Base-by-base conservation (phyloP, 2,329 filamentous ascomycete genomes). In the Stagonosporopsis vannaccii region DNA sequence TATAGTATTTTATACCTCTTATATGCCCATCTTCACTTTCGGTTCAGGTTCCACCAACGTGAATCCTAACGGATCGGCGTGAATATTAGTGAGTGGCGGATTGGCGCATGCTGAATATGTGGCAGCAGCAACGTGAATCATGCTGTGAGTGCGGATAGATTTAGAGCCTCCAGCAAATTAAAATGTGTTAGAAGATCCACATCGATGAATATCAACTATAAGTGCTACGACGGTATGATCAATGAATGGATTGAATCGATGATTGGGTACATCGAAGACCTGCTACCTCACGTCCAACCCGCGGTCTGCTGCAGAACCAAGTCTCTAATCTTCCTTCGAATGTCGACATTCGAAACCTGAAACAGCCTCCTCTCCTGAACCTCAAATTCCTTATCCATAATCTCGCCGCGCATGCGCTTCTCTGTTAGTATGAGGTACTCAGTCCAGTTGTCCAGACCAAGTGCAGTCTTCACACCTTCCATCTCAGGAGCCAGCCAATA, bases 381-480 rank as follows among this genome's bases (percentile, higher is more conserved):
- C 4, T 45, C 43, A 6, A 58, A 57, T 8, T 65, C 54, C 6
- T 41, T 22, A 2, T 43, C 55, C 0, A 42, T 51, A 2, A 61
- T 53, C 13, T 63, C 36, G 0, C 48, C 25, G 1, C 50, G 20
- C 39, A 45, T 55, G 4, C 47, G 41, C 32, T 49, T 54, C 51
- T 66, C 61, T 39, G 59, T 30, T 11, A 61, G 26, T 0, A 37
- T 39, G 1, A 66, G 4, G 17, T 66, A 66, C 32, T 65, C 58
- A 6, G 44, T 57, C 63, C 65, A 67, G 28, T 59, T 51, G 6
- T 61, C 51, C 12, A 43, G 40, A 22, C 65, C 65, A 2, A 67
- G 41, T 12, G 65, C 65, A 6, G 15, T 28, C n/a, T 51, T 32
- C 9, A 62, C 37, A 12, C 53, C 40, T 35, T 56, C 39, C n/a